Evolutionary conservation across 331 rosid genomes (phyloP), one percentile per base, ranked within the genome.

Genomic region (Quercus lobata): DNA sequence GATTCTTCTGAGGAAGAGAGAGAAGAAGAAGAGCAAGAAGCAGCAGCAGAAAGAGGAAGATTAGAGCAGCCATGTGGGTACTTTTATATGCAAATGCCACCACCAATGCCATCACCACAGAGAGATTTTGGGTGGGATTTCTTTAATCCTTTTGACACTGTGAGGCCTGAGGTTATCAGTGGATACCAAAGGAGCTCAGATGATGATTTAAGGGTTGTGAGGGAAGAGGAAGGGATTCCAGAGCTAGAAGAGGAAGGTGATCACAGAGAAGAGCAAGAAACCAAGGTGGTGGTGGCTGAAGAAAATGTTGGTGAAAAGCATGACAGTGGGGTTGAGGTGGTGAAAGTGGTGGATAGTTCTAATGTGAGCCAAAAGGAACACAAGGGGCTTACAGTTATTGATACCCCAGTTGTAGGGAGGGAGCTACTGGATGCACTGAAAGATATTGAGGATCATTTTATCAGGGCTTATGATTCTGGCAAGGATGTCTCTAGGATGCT

Each of bases 181-280:
- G 88, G 91, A 9, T 96, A 88, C 70, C 81, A 83, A 32, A 76
- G 87, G 77, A 85, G 85, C 88, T 88, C 83, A 2, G 97, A 96
- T 5, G 98, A 96, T 21, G 91, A 93, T 83, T 56, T 96, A 81
- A 88, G 93, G 84, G 92, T 81, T 30, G 99, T 96, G 88, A 93
- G 98, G 83, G 97, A 93, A 83, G 93, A 96, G 79, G 99, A 96
- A 81, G 99, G 99, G 83, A 96, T 96, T 80, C 98, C 99, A 17
- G 98, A 96, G 84, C 86, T 96, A 1, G 98, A 93, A 82, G 99
- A 95, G 83, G 98, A 82, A 82, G 92, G 77, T 18, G 90, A 81
- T 49, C 17, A 11, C 49, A 84, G 85, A 69, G 91, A 78, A 72
- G 90, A 80, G 44, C 22, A 78, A 79, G 86, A 84, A 46, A 70